Evolutionary conservation across 2,329 filamentous ascomycete species (phyloP).

Genomic region (Periconia digitata): DNA sequence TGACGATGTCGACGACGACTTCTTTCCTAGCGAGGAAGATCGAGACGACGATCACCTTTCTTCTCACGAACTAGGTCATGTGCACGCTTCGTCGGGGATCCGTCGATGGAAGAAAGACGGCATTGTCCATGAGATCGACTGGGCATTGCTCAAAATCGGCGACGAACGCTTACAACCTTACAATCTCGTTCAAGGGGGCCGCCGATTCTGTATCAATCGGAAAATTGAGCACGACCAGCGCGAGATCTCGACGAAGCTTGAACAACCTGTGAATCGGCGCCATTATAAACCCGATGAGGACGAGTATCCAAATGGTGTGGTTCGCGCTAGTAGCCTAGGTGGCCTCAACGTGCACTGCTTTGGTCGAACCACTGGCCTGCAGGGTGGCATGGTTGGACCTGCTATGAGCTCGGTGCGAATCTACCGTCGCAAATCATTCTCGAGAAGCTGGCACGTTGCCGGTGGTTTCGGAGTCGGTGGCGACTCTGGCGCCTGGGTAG

Average conservation of each 20-base stretch:
- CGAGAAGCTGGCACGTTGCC: conserved; percentile 67
- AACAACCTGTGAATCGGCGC: conserved; percentile 36
- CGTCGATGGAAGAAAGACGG: conserved; percentile 71
- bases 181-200: conserved; percentile 67
- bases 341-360: conserved; percentile 83
- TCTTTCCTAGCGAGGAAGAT: conserved; percentile 76
- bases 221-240: conserved; percentile 28
- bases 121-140: conserved; percentile 88
- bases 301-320: conserved; percentile 60
- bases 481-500: conserved; percentile 91
- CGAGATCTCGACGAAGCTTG: conserved; percentile 34
- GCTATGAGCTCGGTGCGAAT: conserved; percentile 85
- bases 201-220: conserved; percentile 36
- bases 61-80: conserved; percentile 76
- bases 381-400: conserved; percentile 74
- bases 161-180: conserved; percentile 68
- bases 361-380: conserved; percentile 81
- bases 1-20: conserved; percentile 80
- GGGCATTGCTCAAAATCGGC: conserved; percentile 84
- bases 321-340: conserved; percentile 63
- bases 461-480: conserved; percentile 73
- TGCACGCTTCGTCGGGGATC: conserved; percentile 89
- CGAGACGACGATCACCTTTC: conserved; percentile 77
- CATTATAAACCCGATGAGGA: conserved; percentile 40
- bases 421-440: conserved; percentile 78